phyloP scores from a whole-genome alignment of 2,329 filamentous ascomycete species.

The Dendrostoma leiphaemia region DNA sequence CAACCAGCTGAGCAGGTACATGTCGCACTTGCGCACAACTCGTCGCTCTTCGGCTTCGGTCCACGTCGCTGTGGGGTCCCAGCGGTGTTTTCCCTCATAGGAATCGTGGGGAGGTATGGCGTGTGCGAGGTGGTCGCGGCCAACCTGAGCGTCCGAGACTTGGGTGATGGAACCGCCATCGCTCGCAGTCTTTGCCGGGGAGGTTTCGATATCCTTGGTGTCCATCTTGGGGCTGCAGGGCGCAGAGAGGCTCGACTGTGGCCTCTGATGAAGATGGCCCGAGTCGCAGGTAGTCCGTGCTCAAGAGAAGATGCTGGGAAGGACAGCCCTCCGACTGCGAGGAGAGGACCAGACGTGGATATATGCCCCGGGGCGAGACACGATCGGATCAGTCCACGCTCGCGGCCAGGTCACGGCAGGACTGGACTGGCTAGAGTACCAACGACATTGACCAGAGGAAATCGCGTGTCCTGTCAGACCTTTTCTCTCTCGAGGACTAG shows the following conservation, averaged over 20 bases:
- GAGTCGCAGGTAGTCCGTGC: not conserved
- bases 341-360: not conserved
- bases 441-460: slow-evolving; percentile 2
- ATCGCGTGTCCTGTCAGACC: not conserved
- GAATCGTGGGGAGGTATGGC: slow-evolving; percentile 29
- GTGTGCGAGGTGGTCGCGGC: slow-evolving; percentile 35
- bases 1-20: slow-evolving; percentile 39
- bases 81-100: slow-evolving; percentile 42
- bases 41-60: slow-evolving; percentile 53
- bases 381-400: not conserved
- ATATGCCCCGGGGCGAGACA: not conserved
- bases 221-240: slow-evolving; percentile 7
- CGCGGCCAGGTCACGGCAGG: no score
- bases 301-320: not conserved
- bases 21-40: slow-evolving; percentile 52
- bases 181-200: slow-evolving; percentile 19
- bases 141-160: slow-evolving; percentile 31
- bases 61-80: slow-evolving; percentile 45
- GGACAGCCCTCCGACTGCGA: not conserved
- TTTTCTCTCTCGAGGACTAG: not conserved
- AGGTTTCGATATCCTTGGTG: slow-evolving; percentile 23
- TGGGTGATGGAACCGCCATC: slow-evolving; percentile 23
- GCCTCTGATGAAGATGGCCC: not conserved
- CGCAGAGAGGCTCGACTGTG: not conserved
- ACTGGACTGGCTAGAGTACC: no score